phyloP scores from a whole-genome alignment of 2,329 filamentous ascomycete genomes.

The Bipolaris sorokiniana region DNA sequence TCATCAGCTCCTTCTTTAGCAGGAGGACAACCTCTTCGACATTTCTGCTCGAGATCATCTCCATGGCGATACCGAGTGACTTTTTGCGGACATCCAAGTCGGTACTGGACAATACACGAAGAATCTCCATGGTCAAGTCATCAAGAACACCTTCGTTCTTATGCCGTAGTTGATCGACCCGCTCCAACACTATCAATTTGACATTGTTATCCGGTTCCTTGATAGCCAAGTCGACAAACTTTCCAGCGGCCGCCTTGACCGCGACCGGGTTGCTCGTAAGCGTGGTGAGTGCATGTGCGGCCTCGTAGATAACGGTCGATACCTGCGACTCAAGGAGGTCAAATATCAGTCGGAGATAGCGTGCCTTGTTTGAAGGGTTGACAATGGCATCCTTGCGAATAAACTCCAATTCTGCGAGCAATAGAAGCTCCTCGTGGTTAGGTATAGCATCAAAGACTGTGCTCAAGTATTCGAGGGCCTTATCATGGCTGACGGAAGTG shows the following conservation, averaged over 20 bases:
- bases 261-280: slow-evolving; percentile 96
- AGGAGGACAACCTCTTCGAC: slow-evolving; percentile 96
- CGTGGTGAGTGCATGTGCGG: slow-evolving; percentile 90
- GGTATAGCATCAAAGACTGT: slow-evolving; percentile 90
- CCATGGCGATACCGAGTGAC: slow-evolving; percentile 84
- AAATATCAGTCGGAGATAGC: slow-evolving; percentile 93
- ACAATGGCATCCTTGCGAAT: slow-evolving; percentile 97
- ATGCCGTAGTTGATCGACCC: slow-evolving; percentile 84
- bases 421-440: slow-evolving; percentile 91
- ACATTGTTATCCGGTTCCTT: slow-evolving; percentile 99
- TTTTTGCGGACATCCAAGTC: slow-evolving; percentile 96
- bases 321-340: slow-evolving; percentile 91
- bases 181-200: slow-evolving; percentile 95
- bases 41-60: slow-evolving; percentile 99
- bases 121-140: slow-evolving; percentile 94
- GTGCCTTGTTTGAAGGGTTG: slow-evolving; percentile 93
- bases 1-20: slow-evolving; percentile 95
- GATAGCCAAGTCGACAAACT: slow-evolving; percentile 96
- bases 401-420: slow-evolving; percentile 94
- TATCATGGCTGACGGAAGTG: slow-evolving; percentile 89
- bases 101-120: slow-evolving; percentile 91
- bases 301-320: slow-evolving; percentile 96
- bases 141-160: slow-evolving; percentile 92
- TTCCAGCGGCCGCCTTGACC: slow-evolving; percentile 92
- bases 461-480: slow-evolving; percentile 85